phyloP scores from a whole-genome alignment of 208 protist genomes.

The Acanthamoeba royreba region DNA sequence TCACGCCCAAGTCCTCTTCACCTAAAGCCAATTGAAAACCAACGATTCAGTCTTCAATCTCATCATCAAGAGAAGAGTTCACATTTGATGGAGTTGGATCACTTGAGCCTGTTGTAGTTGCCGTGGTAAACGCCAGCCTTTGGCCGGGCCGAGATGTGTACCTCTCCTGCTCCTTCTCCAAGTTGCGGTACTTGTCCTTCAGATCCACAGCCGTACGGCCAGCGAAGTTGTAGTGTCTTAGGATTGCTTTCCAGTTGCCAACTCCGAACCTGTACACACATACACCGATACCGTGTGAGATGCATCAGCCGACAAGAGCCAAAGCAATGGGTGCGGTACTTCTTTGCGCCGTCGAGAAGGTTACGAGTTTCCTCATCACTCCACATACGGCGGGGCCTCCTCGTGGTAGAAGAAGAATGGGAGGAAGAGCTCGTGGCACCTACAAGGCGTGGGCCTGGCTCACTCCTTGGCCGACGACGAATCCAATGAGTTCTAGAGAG shows the following conservation, averaged over 20 bases:
- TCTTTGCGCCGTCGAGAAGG: neutral
- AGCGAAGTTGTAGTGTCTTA: neutral
- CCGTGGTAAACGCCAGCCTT: neutral
- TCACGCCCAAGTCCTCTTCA: no score
- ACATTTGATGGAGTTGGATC: neutral
- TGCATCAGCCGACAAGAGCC: neutral
- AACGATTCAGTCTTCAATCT: neutral
- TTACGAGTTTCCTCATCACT: no score
- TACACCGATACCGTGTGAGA: neutral
- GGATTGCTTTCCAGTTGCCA: neutral
- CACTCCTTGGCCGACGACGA: no score
- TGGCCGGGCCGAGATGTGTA: neutral
- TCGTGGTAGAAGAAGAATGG: no score
- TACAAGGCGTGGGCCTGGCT: no score
- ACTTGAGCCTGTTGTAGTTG: neutral
- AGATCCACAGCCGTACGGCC: neutral
- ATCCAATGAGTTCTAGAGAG: no score
- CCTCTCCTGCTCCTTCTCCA: neutral
- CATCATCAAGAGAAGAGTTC: neutral
- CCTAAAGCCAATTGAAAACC: no score
- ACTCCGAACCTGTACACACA: neutral
- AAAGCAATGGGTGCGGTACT: neutral
- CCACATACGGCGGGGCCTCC: no score
- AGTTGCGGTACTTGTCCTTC: neutral
- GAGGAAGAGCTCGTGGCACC: no score